Evolutionary conservation across 371 early-diverging fungal genomes (phyloP), one percentile per base, ranked within the genome.

Genomic region (Rhizopus arrhizus): DNA sequence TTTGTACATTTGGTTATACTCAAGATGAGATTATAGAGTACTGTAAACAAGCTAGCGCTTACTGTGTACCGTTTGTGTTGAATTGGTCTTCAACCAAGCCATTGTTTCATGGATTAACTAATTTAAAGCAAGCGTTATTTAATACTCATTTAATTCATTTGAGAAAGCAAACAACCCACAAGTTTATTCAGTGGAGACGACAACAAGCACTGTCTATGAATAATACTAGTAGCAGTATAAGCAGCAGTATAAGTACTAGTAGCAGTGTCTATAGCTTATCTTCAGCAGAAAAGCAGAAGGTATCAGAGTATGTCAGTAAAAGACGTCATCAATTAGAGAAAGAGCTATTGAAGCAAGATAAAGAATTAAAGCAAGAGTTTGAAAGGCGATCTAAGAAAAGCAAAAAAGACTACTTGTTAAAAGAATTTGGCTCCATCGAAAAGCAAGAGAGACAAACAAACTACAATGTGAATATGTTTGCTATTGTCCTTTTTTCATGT

Each of bases 261-360:
- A 48, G 48, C 31, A 48, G 48, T 48, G 15, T 29, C 31, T 10
- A 48, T 29, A 48, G 48, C 34, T 13, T 56, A 36, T 29, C 12
- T 11, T 2, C 31, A 36, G 57, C 53, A 63, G 46, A 56, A 46
- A 42, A 62, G 15, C 47, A 60, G 42, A 59, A 59, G 15, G 56
- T 60, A 35, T 56, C 64, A 29, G 64, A 64, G 29, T 64, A 57
- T 60, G 35, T 68, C 12, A 64, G 57, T 16, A 31, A 68, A 33
- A 59, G 60, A 36, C 56, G 68, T 13, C 64, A 59, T 45, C 57
- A 59, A 28, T 55, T 70, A 58, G 67, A 70, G 11, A 61, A 60
- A 22, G 68, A 67, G 40, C 49, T 70, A 36, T 29, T 67, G 28
- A 35, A 45, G 9, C 63, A 63, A 53, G 70, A 70, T 31, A 53